These are phyloP conservation scores for Narthecium ossifragum DNA, from an alignment of 106 monocot genomes.

Conservation along the genomic window DNA sequence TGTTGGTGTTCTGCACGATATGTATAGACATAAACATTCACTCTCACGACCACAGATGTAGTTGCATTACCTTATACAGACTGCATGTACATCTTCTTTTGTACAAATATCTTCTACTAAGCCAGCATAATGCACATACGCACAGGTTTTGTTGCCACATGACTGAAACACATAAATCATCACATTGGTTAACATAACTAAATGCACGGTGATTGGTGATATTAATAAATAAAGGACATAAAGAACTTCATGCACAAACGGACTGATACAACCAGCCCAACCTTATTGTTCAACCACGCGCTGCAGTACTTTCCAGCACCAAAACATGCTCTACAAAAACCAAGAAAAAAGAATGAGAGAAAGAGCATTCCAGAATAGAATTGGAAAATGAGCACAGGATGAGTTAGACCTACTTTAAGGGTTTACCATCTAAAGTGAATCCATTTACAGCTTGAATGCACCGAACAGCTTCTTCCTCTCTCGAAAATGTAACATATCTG, in stretches of 20 bases:
- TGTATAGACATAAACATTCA: background rate
- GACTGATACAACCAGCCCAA: background rate
- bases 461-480: slow-evolving; percentile 36
- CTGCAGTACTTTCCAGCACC: slow-evolving; percentile 42
- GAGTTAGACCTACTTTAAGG: slow-evolving; percentile 33
- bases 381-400: background rate
- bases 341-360: background rate
- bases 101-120: slow-evolving; percentile 34
- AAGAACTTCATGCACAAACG: background rate
- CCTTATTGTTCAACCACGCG: slow-evolving; percentile 34
- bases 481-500: slow-evolving; percentile 51
- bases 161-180: slow-evolving; percentile 17
- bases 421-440: slow-evolving; percentile 31
- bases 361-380: background rate
- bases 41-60: background rate
- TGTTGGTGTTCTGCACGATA: too few species aligned
- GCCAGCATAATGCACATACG: slow-evolving; percentile 31
- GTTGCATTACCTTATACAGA: slow-evolving; percentile 23
- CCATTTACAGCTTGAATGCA: slow-evolving; percentile 47
- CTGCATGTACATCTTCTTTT: slow-evolving; percentile 25
- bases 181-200: background rate
- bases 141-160: slow-evolving; percentile 32
- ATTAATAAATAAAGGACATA: background rate
- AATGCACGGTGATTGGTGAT: background rate
- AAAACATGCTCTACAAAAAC: slow-evolving; percentile 35